These are phyloP conservation scores for Rutstroemia sp. DNA, from an alignment of 2,329 filamentous ascomycete genomes.

Conservation along the genomic window DNA sequence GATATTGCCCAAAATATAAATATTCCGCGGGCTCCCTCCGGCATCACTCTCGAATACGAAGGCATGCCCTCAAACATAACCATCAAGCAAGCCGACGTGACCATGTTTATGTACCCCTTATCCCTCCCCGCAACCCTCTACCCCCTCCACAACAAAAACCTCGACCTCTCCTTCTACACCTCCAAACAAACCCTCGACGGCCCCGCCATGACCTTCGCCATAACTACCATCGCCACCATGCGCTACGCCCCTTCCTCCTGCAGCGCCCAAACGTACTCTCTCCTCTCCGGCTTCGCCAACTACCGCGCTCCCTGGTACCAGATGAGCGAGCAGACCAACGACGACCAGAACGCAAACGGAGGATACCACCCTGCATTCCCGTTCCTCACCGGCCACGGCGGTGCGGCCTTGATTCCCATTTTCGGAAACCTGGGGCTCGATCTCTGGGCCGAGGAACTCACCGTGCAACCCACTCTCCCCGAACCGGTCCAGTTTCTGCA, in stretches of 20 bases:
- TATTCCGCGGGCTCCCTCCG: constrained; percentile 45
- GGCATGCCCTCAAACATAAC: constrained; percentile 11
- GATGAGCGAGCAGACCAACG: constrained; percentile 60
- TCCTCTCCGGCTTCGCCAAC: constrained; percentile 57
- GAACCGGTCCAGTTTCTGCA: constrained; percentile 42
- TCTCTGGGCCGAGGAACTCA: constrained; percentile 48
- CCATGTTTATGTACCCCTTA: constrained; percentile 11
- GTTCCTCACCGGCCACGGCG: constrained; percentile 65
- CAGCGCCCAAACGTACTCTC: constrained; percentile 58
- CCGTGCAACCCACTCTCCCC: constrained; percentile 58
- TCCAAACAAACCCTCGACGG: constrained; percentile 40
- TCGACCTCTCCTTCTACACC: constrained; percentile 12
- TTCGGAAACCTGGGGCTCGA: constrained; percentile 63
- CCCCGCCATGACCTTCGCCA: constrained; percentile 67
- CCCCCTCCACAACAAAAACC: not conserved
- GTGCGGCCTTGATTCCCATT: constrained; percentile 58
- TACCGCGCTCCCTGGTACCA: constrained; percentile 61
- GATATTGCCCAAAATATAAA: constrained; percentile 46
- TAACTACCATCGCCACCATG: constrained; percentile 61
- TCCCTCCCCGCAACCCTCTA: not conserved
- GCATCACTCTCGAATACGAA: constrained; percentile 38
- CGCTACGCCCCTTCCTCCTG: constrained; percentile 60
- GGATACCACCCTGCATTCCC: constrained; percentile 63
- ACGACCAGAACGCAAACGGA: constrained; percentile 51
- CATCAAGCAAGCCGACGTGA: constrained; percentile 19